These are phyloP conservation scores for Hypoxylon perforatum DNA, from an alignment of 495 filamentous ascomycete species.

Conservation along the genomic window DNA sequence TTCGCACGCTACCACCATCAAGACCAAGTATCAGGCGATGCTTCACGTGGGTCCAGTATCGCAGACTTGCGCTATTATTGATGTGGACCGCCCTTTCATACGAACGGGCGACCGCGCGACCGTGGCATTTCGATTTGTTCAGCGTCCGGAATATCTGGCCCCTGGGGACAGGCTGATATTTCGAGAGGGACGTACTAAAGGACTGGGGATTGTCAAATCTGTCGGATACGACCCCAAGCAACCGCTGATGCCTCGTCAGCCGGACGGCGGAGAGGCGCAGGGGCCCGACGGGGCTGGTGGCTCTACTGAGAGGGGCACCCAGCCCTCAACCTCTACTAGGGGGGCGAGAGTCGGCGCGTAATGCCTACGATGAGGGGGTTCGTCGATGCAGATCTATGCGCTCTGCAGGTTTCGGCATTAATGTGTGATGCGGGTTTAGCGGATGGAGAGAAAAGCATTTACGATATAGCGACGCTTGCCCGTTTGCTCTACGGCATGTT, in stretches of 20 bases:
- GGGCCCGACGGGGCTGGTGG: slow-evolving; percentile 22
- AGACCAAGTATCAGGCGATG: slow-evolving; percentile 98
- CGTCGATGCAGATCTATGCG: slow-evolving; percentile 1
- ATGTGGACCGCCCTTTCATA: slow-evolving; percentile 96
- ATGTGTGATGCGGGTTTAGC: neutral
- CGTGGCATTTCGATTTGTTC: slow-evolving; percentile 94
- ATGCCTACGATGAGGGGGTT: neutral
- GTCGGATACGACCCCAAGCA: slow-evolving; percentile 81
- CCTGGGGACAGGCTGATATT: slow-evolving; percentile 92
- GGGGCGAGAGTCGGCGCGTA: slow-evolving; percentile 24
- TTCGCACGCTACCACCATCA: slow-evolving; percentile 97
- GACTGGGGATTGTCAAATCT: slow-evolving; percentile 91
- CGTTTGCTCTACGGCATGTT: no score
- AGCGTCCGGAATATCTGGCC: slow-evolving; percentile 92
- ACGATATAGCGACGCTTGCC: neutral
- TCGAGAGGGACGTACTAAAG: slow-evolving; percentile 94
- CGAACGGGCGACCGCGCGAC: slow-evolving; percentile 90
- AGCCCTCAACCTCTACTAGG: slow-evolving; percentile 27
- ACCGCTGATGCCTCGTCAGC: slow-evolving; percentile 47
- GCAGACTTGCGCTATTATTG: slow-evolving; percentile 97
- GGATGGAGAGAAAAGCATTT: neutral
- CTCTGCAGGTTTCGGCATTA: neutral
- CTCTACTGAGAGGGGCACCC: slow-evolving; percentile 19
- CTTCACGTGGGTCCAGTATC: slow-evolving; percentile 94
- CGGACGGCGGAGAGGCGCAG: slow-evolving; percentile 37